These are phyloP conservation scores for Lantana camara DNA, from an alignment of 257 asterid species.

Conservation along the genomic window DNA sequence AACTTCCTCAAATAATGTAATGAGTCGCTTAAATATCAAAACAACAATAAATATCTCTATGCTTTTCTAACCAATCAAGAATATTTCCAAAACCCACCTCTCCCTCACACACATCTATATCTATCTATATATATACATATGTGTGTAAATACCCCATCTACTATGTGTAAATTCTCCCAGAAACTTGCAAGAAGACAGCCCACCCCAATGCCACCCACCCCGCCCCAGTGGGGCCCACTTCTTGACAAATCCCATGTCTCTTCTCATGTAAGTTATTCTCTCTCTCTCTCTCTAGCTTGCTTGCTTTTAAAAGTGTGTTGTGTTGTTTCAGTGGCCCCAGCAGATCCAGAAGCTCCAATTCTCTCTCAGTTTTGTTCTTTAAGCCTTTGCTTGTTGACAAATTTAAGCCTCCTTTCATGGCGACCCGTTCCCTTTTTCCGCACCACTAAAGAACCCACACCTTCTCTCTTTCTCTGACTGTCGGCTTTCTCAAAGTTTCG, in stretches of 20 bases:
- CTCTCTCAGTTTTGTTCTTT: slow-evolving; percentile 31
- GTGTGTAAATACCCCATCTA: no score
- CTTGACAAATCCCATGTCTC: slow-evolving; percentile 79
- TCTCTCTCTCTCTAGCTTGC: slow-evolving; percentile 45
- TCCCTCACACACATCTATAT: not conserved
- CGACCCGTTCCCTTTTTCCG: slow-evolving; percentile 36
- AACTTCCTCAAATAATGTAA: not conserved
- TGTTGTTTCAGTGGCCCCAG: slow-evolving; percentile 54
- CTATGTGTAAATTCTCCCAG: not conserved
- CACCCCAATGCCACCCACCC: not conserved
- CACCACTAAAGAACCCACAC: slow-evolving; percentile 22
- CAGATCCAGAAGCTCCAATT: slow-evolving; percentile 71
- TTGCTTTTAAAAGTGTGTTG: slow-evolving; percentile 41
- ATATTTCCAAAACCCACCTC: not conserved
- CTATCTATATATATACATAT: not conserved
- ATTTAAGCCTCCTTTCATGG: slow-evolving; percentile 52
- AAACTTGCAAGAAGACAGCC: slow-evolving; percentile 1
- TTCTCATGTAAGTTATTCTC: slow-evolving; percentile 52
- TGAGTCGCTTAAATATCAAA: not conserved
- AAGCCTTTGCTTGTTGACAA: slow-evolving; percentile 50
- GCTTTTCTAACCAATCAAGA: not conserved
- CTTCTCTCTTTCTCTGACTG: slow-evolving; percentile 27
- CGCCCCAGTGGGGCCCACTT: slow-evolving; percentile 36
- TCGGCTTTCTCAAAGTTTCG: slow-evolving; percentile 35
- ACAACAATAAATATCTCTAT: not conserved